Evolutionary conservation across 2,329 filamentous ascomycete species (phyloP).

Genomic region (Phialemoniopsis sp.): DNA sequence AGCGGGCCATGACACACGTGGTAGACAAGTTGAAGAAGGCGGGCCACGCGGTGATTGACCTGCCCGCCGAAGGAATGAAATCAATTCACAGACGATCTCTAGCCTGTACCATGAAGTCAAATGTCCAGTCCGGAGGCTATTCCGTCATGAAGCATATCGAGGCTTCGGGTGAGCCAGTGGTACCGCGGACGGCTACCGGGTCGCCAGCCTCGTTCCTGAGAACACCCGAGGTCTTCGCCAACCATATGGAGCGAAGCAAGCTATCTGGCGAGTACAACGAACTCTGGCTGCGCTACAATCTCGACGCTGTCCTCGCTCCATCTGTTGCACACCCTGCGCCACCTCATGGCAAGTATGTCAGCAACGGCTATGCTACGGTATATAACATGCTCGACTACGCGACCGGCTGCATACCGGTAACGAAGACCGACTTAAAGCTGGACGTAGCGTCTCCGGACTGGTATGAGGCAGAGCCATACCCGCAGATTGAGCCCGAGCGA

Average conservation of each 20-base stretch:
- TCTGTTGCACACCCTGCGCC: constrained; percentile 3
- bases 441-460: constrained; percentile 14
- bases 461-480: constrained; percentile 3
- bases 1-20: too few species aligned
- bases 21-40: too few species aligned
- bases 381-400: constrained; percentile 13
- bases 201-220: constrained; percentile 2
- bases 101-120: constrained; percentile 2
- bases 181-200: constrained; percentile 3
- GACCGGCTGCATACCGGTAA: constrained; percentile 17
- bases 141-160: constrained; percentile 1
- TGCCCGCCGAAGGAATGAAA: constrained; percentile 1
- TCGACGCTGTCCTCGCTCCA: constrained; percentile 2
- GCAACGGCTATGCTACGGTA: constrained; percentile 1
- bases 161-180: constrained; percentile 2
- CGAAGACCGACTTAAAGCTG: constrained; percentile 13
- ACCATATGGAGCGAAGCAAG: not conserved
- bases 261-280: constrained; percentile 1
- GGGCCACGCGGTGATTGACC: too few species aligned
- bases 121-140: constrained; percentile 2
- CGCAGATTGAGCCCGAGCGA: not conserved
- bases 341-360: constrained; percentile 2
- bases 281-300: not conserved
- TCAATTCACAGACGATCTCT: not conserved
- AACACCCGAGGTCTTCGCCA: constrained; percentile 1